Base-by-base conservation (phyloP, 2,329 filamentous ascomycete species). In the Fusarium devonianum region DNA sequence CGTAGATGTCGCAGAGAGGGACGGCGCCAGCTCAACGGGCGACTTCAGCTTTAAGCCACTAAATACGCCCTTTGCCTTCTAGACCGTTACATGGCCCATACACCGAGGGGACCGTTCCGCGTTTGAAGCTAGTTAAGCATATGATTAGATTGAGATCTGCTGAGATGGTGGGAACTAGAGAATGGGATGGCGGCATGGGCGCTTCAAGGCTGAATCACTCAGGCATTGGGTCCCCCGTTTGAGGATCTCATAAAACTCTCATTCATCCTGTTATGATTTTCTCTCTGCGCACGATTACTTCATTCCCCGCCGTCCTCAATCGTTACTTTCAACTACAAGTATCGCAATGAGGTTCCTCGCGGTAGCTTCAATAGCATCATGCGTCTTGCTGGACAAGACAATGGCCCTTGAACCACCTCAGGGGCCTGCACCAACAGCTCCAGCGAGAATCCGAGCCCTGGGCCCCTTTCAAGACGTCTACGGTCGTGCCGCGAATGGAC, bases 321-420 rank as follows among this genome's bases (percentile, higher is more conserved):
- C 21, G 9, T 29, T 19, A 12, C 9, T 16, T 28, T 22, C 12
- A 34, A 39, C 16, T 1, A 56, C 55, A 51, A 26, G 44, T 12
- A 50, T 45, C 9, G 41, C 53, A 13, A 55, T 38, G 50, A 55
- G 50, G 40, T 56, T 47, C 38, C 29, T 48, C 12, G 41, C 47
- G 26, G 21, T 48, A 12, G 52, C 47, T 17, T 47, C 43, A 34
- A 19, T 60, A 16, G 17, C 26, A 22, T 16, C 42, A 38, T 60
- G 13, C 29, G 39, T 47, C 13, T 40, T 51, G 10, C 7, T 54
- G 3, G 37, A 44, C 2, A 50, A 28, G 12, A 54, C 49, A 8
- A 52, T 4, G 12, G 56, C 56, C 7, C 9, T 44, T 4, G 52
- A 56, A 19, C 12, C 21, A 19, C 48, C 47, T 4, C 49, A 59